Base-by-base conservation (phyloP, 108 stramenopile genomes). In the Cyclostephanos invisitatus region DNA sequence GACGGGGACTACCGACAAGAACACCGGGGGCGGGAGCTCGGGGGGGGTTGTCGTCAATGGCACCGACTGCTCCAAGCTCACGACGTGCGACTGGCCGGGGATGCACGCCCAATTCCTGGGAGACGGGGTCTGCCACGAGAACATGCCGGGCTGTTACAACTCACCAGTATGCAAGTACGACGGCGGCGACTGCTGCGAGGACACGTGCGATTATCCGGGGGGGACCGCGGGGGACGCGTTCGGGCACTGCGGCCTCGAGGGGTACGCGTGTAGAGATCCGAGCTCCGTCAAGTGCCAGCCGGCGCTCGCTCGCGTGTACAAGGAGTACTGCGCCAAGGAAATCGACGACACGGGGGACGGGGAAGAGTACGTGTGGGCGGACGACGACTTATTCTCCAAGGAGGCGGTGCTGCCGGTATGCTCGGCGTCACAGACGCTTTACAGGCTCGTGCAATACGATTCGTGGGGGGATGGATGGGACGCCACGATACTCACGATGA, bases 391-490 rank as follows among this genome's bases (percentile, higher is more conserved):
- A 14, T 56, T 55, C 24, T 38, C 24, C 36, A 22, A 35, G 12
- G 53, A 81, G 44, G 73, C 75, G 17, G 71, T 36, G 4, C 15
- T 64, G 28, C 83, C 83, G 3, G 47, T 53, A 1, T 84, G 83
- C 47, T 57, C 65, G 5, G 60, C 77, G 2, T 71, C 68, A 51
- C 64, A 89, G 46, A 49, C 63, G 12, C 59, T 71, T n/a, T 94
- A 91, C 70, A 66, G 86, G 18, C 48, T 96, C 12, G 64, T 87
- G 38, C 87, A 89, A 82, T 94, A 76, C 69, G 93, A 94, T 78
- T 82, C 81, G 5, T 91, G 89, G 77, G 93, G 93, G 18, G 93
- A 94, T 84, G 96, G 96, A 44, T 96, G 96, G 96, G 91, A 91
- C 48, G 67, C 42, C 3, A 93, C 93, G 0, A 58, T 65, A 7